Percentiles rank a stretch among this genome's conserved stretches.
phyloP scores from a whole-genome alignment of 2,329 filamentous ascomycete species.

The Chaetomium sp. region DNA sequence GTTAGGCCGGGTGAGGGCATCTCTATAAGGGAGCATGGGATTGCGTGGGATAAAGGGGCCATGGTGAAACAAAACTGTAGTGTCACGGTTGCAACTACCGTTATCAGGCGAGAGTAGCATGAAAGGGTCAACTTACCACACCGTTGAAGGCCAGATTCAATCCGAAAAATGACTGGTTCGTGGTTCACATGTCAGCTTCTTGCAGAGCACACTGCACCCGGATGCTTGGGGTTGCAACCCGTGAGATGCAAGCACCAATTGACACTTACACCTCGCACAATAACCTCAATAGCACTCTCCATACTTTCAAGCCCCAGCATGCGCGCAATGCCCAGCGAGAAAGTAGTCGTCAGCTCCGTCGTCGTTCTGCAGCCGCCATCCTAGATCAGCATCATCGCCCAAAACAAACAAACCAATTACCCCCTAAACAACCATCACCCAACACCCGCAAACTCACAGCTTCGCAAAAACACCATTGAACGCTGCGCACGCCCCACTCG shows the following conservation, averaged over 20 bases:
- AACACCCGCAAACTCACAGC: constrained; percentile 56
- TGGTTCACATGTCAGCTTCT: constrained; percentile 4
- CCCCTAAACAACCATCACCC: not conserved
- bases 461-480: constrained; percentile 85
- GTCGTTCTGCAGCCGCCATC: constrained; percentile 51
- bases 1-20: constrained; percentile 5
- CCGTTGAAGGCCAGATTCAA: constrained; percentile 76
- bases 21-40: not conserved
- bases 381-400: not conserved
- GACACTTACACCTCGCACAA: constrained; percentile 53
- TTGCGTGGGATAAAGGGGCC: not conserved
- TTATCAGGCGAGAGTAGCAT: not conserved
- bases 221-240: not conserved
- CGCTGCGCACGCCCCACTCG: constrained; percentile 75
- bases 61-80: not conserved
- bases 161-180: constrained; percentile 66
- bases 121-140: constrained; percentile 51
- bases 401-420: not conserved
- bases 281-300: constrained; percentile 50
- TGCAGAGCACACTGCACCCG: not conserved
- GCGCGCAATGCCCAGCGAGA: constrained; percentile 50
- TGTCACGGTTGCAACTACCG: not conserved
- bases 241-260: not conserved
- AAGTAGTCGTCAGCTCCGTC: constrained; percentile 54
- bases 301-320: constrained; percentile 48